phyloP scores from a whole-genome alignment of 148 eudicot species.

The Polygonum maritimum region DNA sequence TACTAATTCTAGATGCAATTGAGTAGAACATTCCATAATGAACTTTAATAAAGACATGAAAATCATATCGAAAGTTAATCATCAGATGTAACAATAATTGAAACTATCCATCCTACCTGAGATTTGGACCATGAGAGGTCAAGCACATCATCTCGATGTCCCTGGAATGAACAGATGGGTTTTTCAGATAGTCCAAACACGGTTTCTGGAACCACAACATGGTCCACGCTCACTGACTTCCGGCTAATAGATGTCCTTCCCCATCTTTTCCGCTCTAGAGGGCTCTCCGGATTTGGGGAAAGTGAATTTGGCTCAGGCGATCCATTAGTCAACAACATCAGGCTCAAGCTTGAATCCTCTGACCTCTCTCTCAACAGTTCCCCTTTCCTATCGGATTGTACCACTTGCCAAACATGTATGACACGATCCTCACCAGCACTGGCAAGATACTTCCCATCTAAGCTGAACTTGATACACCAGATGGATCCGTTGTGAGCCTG shows the following conservation, averaged over 20 bases:
- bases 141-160: constrained; percentile 89
- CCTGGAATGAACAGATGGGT: constrained; percentile 81
- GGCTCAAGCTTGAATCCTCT: constrained; percentile 70
- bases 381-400: constrained; percentile 68
- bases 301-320: constrained; percentile 56
- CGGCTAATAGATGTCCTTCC: constrained; percentile 76
- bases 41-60: neutral
- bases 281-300: constrained; percentile 42
- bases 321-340: constrained; percentile 51
- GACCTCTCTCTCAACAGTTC: constrained; percentile 60
- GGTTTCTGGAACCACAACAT: constrained; percentile 63
- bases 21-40: neutral
- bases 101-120: constrained; percentile 48
- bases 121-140: constrained; percentile 96
- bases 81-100: constrained; percentile 3
- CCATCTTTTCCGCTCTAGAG: constrained; percentile 56
- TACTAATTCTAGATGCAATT: neutral
- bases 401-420: constrained; percentile 87
- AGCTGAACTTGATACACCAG: constrained; percentile 82
- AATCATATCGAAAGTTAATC: neutral
- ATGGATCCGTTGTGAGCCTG: constrained; percentile 89
- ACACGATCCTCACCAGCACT: constrained; percentile 96
- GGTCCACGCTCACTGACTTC: constrained; percentile 76
- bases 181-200: constrained; percentile 82
- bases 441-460: constrained; percentile 81